These are phyloP conservation scores for Malus hybrid DNA, from an alignment of 331 rosid genomes.

Conservation along the genomic window DNA sequence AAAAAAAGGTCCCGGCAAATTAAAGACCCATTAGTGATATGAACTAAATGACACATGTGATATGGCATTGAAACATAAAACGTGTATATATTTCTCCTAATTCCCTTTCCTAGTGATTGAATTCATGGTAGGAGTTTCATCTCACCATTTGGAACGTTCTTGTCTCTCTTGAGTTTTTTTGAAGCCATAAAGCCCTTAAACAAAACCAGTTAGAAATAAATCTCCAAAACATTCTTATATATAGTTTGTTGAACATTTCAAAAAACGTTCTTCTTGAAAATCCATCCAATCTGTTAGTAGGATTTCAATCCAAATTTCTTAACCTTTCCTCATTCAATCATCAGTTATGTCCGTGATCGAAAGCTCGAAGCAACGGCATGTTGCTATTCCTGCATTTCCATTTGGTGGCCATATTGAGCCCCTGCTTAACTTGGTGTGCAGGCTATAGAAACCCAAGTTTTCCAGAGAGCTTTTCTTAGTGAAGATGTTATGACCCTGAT, in stretches of 20 bases:
- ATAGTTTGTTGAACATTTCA: neutral
- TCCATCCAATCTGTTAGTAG: neutral
- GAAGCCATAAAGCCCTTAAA: neutral
- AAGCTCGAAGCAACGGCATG: neutral
- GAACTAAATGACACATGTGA: no score
- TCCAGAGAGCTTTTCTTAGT: no score
- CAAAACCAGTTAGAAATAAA: neutral
- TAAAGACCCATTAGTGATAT: no score
- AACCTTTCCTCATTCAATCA: neutral
- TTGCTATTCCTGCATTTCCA: conserved; percentile 12
- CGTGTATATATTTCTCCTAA: no score
- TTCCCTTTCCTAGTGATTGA: no score
- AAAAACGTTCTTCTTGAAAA: neutral
- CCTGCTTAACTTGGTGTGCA: neutral
- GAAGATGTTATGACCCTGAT: no score
- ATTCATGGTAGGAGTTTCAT: no score
- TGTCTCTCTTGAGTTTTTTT: neutral
- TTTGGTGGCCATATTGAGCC: conserved; percentile 9
- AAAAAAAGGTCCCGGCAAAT: no score
- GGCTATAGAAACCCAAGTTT: neutral
- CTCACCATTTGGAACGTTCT: neutral
- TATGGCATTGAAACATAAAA: no score
- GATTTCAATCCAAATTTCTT: neutral
- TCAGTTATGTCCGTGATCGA: neutral
- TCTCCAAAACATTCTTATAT: neutral